These are phyloP conservation scores for Fistulinella staudtii DNA, from an alignment of 1,284 basidiomycete genomes.

Conservation along the genomic window DNA sequence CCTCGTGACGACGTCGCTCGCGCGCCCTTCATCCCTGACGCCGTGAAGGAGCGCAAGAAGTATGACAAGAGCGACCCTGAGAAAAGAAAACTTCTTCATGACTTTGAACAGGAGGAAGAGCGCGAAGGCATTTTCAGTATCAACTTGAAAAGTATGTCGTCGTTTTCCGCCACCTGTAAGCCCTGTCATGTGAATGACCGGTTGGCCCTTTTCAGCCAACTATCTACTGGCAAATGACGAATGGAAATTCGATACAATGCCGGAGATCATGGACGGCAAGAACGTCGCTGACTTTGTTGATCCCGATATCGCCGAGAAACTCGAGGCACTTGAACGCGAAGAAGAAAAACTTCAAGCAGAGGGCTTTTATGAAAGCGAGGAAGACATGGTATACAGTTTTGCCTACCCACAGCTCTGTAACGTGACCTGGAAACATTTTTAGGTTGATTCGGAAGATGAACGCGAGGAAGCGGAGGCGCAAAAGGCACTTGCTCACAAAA, in stretches of 20 bases:
- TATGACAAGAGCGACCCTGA: slow-evolving; percentile 85
- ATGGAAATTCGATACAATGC: slow-evolving; percentile 96
- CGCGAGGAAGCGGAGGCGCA: slow-evolving; percentile 71
- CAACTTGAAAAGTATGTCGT: slow-evolving; percentile 74
- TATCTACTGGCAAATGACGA: slow-evolving; percentile 88
- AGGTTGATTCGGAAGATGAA: slow-evolving; percentile 93
- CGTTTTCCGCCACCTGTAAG: neutral
- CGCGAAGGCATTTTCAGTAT: slow-evolving; percentile 89
- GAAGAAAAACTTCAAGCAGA: slow-evolving; percentile 92
- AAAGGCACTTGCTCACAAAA: slow-evolving; percentile 67
- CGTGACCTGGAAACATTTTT: neutral
- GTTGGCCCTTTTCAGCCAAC: slow-evolving; percentile 54
- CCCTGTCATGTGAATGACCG: slow-evolving; percentile 1
- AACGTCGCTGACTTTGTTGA: slow-evolving; percentile 99
- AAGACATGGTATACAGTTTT: slow-evolving; percentile 63
- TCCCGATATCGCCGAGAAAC: slow-evolving; percentile 95
- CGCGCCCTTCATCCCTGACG: slow-evolving; percentile 83
- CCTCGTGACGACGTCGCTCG: slow-evolving; percentile 83
- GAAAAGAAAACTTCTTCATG: slow-evolving; percentile 66
- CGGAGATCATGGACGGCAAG: slow-evolving; percentile 97
- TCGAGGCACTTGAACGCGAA: slow-evolving; percentile 96
- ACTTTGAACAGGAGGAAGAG: slow-evolving; percentile 80
- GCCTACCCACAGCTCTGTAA: neutral
- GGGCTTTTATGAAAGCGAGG: slow-evolving; percentile 91
- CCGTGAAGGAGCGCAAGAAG: slow-evolving; percentile 71